Conservation (phyloP, 2,329 filamentous ascomycete species). For the Aspergillus puulaauensis region DNA sequence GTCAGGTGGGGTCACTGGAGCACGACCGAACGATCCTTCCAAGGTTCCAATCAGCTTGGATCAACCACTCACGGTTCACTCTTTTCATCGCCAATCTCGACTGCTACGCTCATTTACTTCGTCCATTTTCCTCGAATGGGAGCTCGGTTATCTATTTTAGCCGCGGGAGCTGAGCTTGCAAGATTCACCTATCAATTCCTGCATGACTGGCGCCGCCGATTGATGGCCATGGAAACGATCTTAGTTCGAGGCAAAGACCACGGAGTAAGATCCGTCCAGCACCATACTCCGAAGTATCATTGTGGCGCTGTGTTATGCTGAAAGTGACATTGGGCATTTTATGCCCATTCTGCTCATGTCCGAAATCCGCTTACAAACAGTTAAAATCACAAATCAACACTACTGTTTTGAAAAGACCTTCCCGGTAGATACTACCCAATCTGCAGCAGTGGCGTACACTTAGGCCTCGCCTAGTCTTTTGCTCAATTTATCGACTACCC, state of each 20-base stretch:
- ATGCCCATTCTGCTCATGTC: background rate
- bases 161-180: background rate
- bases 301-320: background rate
- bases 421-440: too few species aligned
- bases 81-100: background rate
- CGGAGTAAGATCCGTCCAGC: background rate
- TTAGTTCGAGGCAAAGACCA: constrained; percentile 7
- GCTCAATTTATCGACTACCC: background rate
- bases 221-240: background rate
- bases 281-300: background rate
- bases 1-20: background rate
- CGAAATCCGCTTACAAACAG: background rate
- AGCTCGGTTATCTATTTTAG: background rate
- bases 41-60: background rate
- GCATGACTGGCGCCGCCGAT: background rate
- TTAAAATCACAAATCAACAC: background rate
- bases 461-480: background rate
- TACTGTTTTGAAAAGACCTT: too few species aligned
- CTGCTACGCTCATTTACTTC: background rate
- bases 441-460: too few species aligned
- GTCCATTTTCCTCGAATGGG: background rate
- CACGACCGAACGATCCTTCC: background rate
- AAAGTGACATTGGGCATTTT: too few species aligned
- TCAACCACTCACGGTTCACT: background rate
- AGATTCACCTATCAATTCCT: background rate